Base-by-base conservation (phyloP, 257 asterid species). In the Ballota nigra region DNA sequence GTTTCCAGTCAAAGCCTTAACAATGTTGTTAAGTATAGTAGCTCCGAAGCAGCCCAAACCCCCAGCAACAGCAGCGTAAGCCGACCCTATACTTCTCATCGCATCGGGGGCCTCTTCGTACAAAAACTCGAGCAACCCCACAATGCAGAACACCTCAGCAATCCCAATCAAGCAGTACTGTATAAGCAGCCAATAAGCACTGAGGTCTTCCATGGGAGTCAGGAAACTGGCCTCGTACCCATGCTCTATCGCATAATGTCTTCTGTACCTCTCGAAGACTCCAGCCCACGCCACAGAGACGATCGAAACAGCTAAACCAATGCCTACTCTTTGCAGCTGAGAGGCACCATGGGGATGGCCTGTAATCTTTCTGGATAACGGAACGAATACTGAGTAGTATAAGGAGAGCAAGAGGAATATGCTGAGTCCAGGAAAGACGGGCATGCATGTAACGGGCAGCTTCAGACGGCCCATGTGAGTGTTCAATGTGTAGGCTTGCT, bases 261-360 rank as follows among this genome's bases (percentile, higher is more conserved):
- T 86, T 77, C 99, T 79, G 70, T 91, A 91, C 69, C 90, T 80
- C 87, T 94, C 99, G 9, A 94, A 94, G 5, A 83, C 33, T 15
- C 92, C 99, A 0, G 95, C 89, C 96, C 96, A 91, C 4, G 90
- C 96, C 58, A 85, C 97, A 0, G 96, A 94, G 23, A 89, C 28
- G 53, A 88, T 86, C 0, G 99, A 94, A 69, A 89, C 89, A 33
- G 92, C 97, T 78, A 94, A 77, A 52, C 99, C 97, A n/a, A 94
- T 91, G 63, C 99, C 99, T 22, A 94, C 92, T 68, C 99, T 78
- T 69, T 94, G 99, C 65, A 94, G 92, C 84, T 91, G 99, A 55
- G 99, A 94, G 20, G 99, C 99, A 4, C 99, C 99, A 6, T 87
- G 97, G 3, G 99, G 99, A 77, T 94, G 96, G 9, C 99, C 99